Conservation (phyloP, 345 rosid genomes). For the Arabis hirsuta region DNA sequence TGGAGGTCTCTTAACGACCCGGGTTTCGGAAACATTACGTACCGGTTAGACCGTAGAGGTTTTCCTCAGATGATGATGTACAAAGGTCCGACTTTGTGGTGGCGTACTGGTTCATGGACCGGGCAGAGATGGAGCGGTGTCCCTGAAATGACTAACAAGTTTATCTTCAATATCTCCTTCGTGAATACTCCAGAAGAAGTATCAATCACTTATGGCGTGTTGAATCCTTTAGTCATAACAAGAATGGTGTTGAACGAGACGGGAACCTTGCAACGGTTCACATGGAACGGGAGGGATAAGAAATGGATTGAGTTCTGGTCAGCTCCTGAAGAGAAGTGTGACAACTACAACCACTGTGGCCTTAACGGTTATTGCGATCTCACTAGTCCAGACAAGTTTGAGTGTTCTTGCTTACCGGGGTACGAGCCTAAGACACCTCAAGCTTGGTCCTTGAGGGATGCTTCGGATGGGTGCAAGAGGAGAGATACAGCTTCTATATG, state of each 20-base stretch:
- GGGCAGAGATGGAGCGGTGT: constrained; percentile 72
- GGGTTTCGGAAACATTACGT: constrained; percentile 49
- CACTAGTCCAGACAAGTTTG: constrained; percentile 35
- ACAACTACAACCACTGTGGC: constrained; percentile 62
- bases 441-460: constrained; percentile 62
- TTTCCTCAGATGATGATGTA: constrained; percentile 57
- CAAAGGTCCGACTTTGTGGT: constrained; percentile 40
- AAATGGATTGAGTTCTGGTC: constrained; percentile 56
- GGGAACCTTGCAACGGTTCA: constrained; percentile 50
- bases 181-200: constrained; percentile 47
- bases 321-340: constrained; percentile 70
- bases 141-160: constrained; percentile 55
- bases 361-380: constrained; percentile 53
- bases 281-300: constrained; percentile 51
- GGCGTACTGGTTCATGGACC: constrained; percentile 71
- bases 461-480: constrained; percentile 57
- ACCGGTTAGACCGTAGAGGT: constrained; percentile 49
- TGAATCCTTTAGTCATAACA: constrained; percentile 44
- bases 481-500: constrained; percentile 34
- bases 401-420: constrained; percentile 69
- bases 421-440: constrained; percentile 55
- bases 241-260: constrained; percentile 60
- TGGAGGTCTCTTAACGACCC: constrained; percentile 68
- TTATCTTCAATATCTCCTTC: constrained; percentile 43
- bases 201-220: constrained; percentile 42